Evolutionary conservation across 2,329 filamentous ascomycete genomes (phyloP).

Genomic region (Drechslera avenae): DNA sequence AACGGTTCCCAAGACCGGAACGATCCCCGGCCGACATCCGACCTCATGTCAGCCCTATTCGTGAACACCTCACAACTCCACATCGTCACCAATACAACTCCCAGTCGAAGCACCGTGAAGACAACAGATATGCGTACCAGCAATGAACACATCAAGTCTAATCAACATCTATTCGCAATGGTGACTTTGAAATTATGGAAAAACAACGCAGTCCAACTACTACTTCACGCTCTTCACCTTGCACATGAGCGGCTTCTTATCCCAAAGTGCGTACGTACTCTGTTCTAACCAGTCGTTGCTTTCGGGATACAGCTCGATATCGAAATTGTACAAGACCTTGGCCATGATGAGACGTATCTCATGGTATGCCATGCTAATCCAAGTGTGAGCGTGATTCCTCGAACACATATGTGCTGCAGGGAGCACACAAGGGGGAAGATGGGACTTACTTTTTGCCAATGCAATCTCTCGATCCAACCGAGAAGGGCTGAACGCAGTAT

Average conservation of each 20-base stretch:
- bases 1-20: constrained; percentile 1
- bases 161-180: too few relatives aligned
- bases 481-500: constrained; percentile 52
- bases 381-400: constrained; percentile 8
- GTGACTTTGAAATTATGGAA: too few relatives aligned
- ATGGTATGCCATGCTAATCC: constrained; percentile 43
- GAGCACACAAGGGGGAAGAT: neutral
- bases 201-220: too few relatives aligned
- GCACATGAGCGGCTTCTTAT: constrained; percentile 43
- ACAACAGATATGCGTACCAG: neutral
- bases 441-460: constrained; percentile 46
- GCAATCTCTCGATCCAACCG: constrained; percentile 50
- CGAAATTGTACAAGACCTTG: constrained; percentile 48
- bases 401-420: neutral
- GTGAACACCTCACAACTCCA: neutral
- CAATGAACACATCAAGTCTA: too few relatives aligned
- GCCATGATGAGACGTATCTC: constrained; percentile 52
- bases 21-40: neutral
- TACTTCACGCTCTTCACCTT: constrained; percentile 29
- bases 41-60: neutral
- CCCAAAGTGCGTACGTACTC: constrained; percentile 46
- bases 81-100: too few relatives aligned
- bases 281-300: constrained; percentile 42
- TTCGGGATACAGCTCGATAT: constrained; percentile 44
- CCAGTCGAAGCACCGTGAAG: neutral